Evolutionary conservation across 2,329 filamentous ascomycete genomes (phyloP).

Genomic region (Chrysosporium keratinophilum): DNA sequence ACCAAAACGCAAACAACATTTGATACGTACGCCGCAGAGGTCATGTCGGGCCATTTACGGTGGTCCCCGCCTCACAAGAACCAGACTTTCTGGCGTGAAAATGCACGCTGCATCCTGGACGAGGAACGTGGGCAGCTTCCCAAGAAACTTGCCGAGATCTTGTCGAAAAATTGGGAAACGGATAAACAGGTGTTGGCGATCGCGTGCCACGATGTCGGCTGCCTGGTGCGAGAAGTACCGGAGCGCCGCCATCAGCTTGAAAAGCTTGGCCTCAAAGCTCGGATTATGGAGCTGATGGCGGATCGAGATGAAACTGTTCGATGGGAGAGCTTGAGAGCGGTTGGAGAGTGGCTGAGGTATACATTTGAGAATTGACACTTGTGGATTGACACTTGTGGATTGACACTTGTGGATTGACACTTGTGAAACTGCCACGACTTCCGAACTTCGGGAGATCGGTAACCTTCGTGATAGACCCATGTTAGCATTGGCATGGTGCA

Average conservation of each 20-base stretch:
- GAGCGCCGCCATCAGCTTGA: slow-evolving; percentile 72
- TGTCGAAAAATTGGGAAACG: slow-evolving; percentile 72
- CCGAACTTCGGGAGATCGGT: no score
- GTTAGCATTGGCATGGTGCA: no score
- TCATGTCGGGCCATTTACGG: slow-evolving; percentile 74
- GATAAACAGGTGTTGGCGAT: slow-evolving; percentile 80
- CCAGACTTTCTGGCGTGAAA: slow-evolving; percentile 81
- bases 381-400: background rate
- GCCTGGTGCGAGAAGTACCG: slow-evolving; percentile 76
- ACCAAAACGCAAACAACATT: slow-evolving; percentile 58
- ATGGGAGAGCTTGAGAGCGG: slow-evolving; percentile 83
- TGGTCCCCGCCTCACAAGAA: slow-evolving; percentile 90
- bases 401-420: slow-evolving; percentile 45
- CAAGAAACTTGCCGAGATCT: slow-evolving; percentile 73
- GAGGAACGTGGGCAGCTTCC: slow-evolving; percentile 68
- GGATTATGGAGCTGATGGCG: slow-evolving; percentile 89
- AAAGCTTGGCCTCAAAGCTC: slow-evolving; percentile 70
- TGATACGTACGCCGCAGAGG: slow-evolving; percentile 65
- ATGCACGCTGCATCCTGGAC: slow-evolving; percentile 76
- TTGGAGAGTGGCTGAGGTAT: slow-evolving; percentile 68
- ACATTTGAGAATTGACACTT: slow-evolving; percentile 43
- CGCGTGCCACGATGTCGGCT: slow-evolving; percentile 86
- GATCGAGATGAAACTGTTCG: slow-evolving; percentile 78
- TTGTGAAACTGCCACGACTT: no score
- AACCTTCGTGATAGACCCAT: no score